Conservation (phyloP, 805 yeast species). For the Candida quercuum region DNA sequence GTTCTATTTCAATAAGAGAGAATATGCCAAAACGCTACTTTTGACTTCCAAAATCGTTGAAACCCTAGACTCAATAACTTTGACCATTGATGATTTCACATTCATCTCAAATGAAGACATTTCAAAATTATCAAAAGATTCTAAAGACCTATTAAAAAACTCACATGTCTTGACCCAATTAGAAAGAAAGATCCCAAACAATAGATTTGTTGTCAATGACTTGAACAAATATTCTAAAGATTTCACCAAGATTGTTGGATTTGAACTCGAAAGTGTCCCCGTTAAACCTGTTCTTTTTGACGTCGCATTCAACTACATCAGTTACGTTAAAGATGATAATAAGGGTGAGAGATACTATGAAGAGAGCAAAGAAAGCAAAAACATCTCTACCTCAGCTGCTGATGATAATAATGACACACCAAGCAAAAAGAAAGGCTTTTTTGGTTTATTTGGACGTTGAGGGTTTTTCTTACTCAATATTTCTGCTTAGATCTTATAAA, state of each 20-base stretch:
- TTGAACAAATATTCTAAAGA: slow-evolving; percentile 19
- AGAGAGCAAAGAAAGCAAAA: slow-evolving; percentile 5
- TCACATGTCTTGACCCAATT: slow-evolving; percentile 46
- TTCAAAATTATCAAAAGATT: slow-evolving; percentile 14
- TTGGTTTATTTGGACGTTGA: slow-evolving; percentile 64
- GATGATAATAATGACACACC: slow-evolving; percentile 11
- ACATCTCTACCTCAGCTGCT: slow-evolving; percentile 7
- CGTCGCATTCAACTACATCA: slow-evolving; percentile 78
- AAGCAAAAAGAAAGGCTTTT: slow-evolving; percentile 58
- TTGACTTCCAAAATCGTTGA: slow-evolving; percentile 31
- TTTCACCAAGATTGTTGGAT: slow-evolving; percentile 22
- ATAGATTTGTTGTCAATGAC: slow-evolving; percentile 22
- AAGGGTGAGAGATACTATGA: slow-evolving; percentile 1
- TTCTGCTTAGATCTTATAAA: neutral
- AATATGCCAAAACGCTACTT: slow-evolving; percentile 43
- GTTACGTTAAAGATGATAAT: slow-evolving; percentile 28
- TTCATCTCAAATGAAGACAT: slow-evolving; percentile 36
- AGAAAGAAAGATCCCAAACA: slow-evolving; percentile 25
- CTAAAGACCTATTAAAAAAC: slow-evolving; percentile 19
- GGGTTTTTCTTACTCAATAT: neutral
- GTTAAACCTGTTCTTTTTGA: slow-evolving; percentile 91
- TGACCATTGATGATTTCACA: slow-evolving; percentile 18
- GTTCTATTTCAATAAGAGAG: slow-evolving; percentile 34
- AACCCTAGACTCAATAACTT: slow-evolving; percentile 12
- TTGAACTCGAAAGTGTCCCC: slow-evolving; percentile 46